phyloP scores from a whole-genome alignment of 805 yeast species.

The Kodamaea restingae region DNA sequence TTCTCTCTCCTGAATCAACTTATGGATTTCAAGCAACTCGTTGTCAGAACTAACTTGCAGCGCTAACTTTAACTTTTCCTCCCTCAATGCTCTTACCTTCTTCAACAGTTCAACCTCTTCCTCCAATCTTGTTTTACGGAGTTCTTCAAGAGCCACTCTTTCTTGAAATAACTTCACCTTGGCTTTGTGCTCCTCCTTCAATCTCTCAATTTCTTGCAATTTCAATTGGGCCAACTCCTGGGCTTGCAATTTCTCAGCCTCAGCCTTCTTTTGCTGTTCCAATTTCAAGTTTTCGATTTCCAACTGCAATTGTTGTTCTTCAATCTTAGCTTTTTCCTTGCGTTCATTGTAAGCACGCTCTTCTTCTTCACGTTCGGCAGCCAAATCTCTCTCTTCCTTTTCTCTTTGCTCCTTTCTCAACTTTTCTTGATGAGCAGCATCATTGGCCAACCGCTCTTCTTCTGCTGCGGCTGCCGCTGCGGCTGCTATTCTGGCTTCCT shows the following conservation, averaged over 20 bases:
- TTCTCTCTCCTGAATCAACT: conserved; percentile 31
- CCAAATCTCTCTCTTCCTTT: conserved; percentile 22
- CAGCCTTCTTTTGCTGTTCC: conserved; percentile 18
- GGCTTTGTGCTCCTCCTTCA: conserved; percentile 32
- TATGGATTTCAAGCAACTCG: conserved; percentile 23
- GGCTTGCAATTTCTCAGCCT: conserved; percentile 25
- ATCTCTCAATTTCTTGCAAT: conserved; percentile 30
- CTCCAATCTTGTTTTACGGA: conserved; percentile 33
- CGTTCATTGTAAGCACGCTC: conserved; percentile 25
- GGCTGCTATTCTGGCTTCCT: conserved; percentile 8
- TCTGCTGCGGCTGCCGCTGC: conserved; percentile 7
- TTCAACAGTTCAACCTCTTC: conserved; percentile 40
- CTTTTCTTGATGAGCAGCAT: conserved; percentile 25
- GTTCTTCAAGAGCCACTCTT: conserved; percentile 34
- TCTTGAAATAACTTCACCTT: conserved; percentile 26
- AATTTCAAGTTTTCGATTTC: conserved; percentile 30
- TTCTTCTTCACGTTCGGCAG: conserved; percentile 24
- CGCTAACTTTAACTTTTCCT: conserved; percentile 33
- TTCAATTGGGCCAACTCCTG: conserved; percentile 28
- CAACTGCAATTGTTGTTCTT: conserved; percentile 25
- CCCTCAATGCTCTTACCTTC: conserved; percentile 35
- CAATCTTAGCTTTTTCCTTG: conserved; percentile 21
- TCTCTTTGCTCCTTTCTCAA: conserved; percentile 25
- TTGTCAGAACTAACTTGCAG: conserved; percentile 18
- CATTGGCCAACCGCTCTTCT: conserved; percentile 17